These are phyloP conservation scores for Tolypocladium inflatum DNA, from an alignment of 2,329 filamentous ascomycete genomes.

Conservation along the genomic window DNA sequence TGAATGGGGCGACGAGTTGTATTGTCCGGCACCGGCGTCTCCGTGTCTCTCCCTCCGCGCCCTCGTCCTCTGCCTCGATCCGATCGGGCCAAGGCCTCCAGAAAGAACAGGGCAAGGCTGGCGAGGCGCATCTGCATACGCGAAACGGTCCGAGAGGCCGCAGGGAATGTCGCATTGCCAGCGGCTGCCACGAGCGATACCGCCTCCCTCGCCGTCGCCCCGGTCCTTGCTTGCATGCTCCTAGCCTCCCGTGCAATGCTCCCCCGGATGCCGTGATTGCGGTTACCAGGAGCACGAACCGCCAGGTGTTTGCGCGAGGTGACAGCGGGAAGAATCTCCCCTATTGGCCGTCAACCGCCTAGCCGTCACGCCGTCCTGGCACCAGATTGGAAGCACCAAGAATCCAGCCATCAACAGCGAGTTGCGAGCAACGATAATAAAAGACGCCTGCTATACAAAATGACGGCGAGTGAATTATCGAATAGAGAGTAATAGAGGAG, in stretches of 20 bases:
- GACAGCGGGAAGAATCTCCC: neutral
- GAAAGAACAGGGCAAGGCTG: neutral
- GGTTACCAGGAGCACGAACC: neutral
- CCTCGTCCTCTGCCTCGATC: neutral
- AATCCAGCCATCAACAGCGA: too few species aligned
- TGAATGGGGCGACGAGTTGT: neutral
- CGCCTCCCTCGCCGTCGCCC: neutral
- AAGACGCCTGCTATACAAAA: neutral
- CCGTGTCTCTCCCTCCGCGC: neutral
- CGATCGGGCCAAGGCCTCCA: neutral
- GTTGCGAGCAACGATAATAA: too few species aligned
- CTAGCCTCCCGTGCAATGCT: neutral
- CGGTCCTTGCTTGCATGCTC: neutral
- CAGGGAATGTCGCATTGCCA: neutral
- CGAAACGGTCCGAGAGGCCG: neutral
- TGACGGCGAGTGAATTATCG: neutral
- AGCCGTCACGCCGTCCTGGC: neutral
- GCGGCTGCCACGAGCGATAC: neutral
- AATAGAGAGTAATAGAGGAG: too few species aligned
- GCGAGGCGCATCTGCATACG: neutral
- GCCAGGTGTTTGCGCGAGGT: neutral
- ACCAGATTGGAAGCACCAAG: neutral
- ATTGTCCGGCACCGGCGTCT: neutral
- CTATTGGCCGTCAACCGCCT: neutral
- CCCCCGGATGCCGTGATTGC: neutral